Evolutionary conservation across 805 yeast species (phyloP).

Genomic region (Ogataea populi-albae): DNA sequence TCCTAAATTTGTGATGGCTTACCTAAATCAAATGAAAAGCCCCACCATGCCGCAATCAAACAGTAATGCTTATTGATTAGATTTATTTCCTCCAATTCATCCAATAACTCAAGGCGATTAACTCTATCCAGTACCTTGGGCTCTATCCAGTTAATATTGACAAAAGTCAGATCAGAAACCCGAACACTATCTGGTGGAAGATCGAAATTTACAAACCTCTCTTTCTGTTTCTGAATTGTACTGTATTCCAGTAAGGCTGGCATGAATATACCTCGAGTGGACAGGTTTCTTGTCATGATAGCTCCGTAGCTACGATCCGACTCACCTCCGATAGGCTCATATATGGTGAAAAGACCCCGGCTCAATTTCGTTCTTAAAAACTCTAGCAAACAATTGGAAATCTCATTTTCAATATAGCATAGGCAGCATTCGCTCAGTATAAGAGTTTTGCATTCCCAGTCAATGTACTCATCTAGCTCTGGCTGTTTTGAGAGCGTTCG

Average conservation of each 20-base stretch:
- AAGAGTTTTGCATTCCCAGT: slow-evolving; percentile 49
- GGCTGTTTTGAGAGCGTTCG: slow-evolving; percentile 31
- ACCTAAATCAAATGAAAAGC: slow-evolving; percentile 7
- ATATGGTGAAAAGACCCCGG: slow-evolving; percentile 40
- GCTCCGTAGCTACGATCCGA: slow-evolving; percentile 55
- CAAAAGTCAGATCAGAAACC: slow-evolving; percentile 46
- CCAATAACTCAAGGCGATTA: slow-evolving; percentile 58
- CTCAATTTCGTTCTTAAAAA: slow-evolving; percentile 37
- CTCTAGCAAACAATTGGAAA: slow-evolving; percentile 42
- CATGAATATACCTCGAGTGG: slow-evolving; percentile 57
- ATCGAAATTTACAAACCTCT: slow-evolving; percentile 35
- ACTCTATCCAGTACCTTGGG: slow-evolving; percentile 42
- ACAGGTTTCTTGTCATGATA: slow-evolving; percentile 63
- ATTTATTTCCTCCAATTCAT: slow-evolving; percentile 70
- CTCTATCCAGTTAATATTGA: slow-evolving; percentile 43
- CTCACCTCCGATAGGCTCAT: slow-evolving; percentile 65
- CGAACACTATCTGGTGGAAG: slow-evolving; percentile 21
- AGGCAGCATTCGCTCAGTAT: slow-evolving; percentile 73
- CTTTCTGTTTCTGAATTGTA: slow-evolving; percentile 38
- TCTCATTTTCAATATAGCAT: slow-evolving; percentile 59
- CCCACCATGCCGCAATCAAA: slow-evolving; percentile 33
- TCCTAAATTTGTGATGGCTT: slow-evolving; percentile 11
- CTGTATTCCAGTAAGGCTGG: slow-evolving; percentile 56
- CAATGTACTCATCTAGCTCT: slow-evolving; percentile 11
- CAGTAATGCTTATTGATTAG: slow-evolving; percentile 63